These are phyloP conservation scores for Leishmania aethiopica DNA, from an alignment of 208 protist genomes.

Conservation along the genomic window DNA sequence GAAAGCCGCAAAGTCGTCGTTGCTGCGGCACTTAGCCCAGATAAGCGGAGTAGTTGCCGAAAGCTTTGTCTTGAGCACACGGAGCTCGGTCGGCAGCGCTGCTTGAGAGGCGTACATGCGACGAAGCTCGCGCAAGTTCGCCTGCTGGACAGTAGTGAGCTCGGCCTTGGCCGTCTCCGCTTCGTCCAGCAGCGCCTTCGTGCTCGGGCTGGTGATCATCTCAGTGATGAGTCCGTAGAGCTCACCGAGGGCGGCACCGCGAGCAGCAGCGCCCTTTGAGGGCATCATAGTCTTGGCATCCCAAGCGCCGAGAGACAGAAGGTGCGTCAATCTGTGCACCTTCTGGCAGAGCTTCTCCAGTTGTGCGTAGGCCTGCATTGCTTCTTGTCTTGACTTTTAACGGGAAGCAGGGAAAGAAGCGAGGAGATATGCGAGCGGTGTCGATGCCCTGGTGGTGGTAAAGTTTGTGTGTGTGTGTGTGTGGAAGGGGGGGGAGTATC, in stretches of 20 bases:
- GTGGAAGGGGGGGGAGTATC: neutral
- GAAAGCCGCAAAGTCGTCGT: slow-evolving; percentile 70
- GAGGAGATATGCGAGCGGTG: neutral
- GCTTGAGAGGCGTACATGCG: slow-evolving; percentile 31
- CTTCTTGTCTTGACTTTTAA: neutral
- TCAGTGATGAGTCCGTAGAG: slow-evolving; percentile 36
- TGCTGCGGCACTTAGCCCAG: slow-evolving; percentile 60
- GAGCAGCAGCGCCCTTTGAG: slow-evolving; percentile 51
- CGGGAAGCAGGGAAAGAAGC: neutral
- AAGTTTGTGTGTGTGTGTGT: too few species aligned
- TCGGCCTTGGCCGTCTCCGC: slow-evolving; percentile 24
- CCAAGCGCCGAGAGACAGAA: slow-evolving; percentile 53
- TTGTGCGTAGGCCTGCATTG: slow-evolving; percentile 15
- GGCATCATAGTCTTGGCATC: slow-evolving; percentile 81
- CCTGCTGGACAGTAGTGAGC: slow-evolving; percentile 48
- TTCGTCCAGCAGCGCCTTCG: slow-evolving; percentile 39
- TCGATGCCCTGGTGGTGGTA: neutral
- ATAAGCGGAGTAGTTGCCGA: slow-evolving; percentile 33
- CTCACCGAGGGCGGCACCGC: slow-evolving; percentile 60
- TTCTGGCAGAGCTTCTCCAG: slow-evolving; percentile 21
- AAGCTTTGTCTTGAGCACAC: slow-evolving; percentile 43
- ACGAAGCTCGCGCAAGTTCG: slow-evolving; percentile 78
- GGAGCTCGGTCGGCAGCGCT: slow-evolving; percentile 54
- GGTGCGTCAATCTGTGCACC: slow-evolving; percentile 51
- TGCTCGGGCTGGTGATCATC: slow-evolving; percentile 39